Base-by-base conservation (phyloP, 2,329 filamentous ascomycete genomes). In the Alternaria novae-zelandiae region DNA sequence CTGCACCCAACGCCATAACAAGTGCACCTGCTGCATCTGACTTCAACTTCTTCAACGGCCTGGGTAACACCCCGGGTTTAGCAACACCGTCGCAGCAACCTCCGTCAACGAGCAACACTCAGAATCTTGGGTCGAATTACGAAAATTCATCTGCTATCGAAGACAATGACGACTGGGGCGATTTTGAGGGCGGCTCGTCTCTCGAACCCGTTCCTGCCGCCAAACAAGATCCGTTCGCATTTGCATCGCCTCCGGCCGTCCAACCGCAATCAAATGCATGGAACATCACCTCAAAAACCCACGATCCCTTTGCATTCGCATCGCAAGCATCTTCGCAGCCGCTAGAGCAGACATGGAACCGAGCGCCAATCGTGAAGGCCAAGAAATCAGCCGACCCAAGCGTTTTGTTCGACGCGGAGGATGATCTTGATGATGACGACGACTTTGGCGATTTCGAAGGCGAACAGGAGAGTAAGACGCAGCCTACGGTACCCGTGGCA, bases 401-500 rank as follows among this genome's bases (percentile, higher is more conserved):
- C 60, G 78, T 82, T 4, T 64, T 82, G 3, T 82, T 82, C 59
- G 80, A 82, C 64, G 80, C 75, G 46, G 78, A 80, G 56, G 78
- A 81, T 59, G 73, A 77, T 46, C 45, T 71, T 10, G 73, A 65
- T 13, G 71, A 76, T n/a, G 78, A 79, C 15, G 78, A 78, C 17
- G 77, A 78, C n/a, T 79, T 79, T 73, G 78, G 78, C 30, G 74
- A 80, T 13, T 78, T 78, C 56, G 76, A 79, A 56, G 74, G 71
- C 17, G 63, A 70, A 15, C 65, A 72, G 12, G 55, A 61, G 13
- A 20, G 41, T 10, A 41, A 60, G 21, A 13, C 47, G n/a, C 45
- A 59, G 20, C 26, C 59, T 23, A 11, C 54, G 21, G 58, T n/a
- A 17, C 58, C 65, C 15, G 45, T 45, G 21, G 63, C 56, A 41